These are phyloP conservation scores for Eleusine coracana DNA, from an alignment of 176 grass and related monocot species.

Conservation along the genomic window DNA sequence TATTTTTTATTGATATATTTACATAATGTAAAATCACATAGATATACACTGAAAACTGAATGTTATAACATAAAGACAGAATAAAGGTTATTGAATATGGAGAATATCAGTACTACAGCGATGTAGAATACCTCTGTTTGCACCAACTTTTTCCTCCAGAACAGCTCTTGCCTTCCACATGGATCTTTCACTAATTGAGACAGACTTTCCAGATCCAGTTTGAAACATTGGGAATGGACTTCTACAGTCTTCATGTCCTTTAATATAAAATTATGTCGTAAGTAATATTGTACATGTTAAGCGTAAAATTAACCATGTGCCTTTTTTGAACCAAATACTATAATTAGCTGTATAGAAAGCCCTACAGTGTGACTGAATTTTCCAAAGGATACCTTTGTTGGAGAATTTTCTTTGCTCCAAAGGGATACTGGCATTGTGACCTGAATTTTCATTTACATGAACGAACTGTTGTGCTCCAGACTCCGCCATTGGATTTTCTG, in stretches of 20 bases:
- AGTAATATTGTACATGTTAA: background rate
- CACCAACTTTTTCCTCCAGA: constrained; percentile 54
- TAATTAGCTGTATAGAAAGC: background rate
- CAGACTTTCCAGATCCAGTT: constrained; percentile 71
- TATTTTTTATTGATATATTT: background rate
- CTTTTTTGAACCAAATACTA: constrained; percentile 9
- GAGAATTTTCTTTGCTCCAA: constrained; percentile 44
- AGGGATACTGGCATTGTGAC: constrained; percentile 25
- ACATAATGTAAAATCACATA: constrained; percentile 4
- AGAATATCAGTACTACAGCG: constrained; percentile 15
- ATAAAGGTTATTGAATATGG: constrained; percentile 6
- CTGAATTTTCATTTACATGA: constrained; percentile 39
- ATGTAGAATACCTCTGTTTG: constrained; percentile 26
- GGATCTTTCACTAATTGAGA: constrained; percentile 55
- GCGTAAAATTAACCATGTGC: constrained; percentile 4
- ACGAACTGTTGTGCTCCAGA: constrained; percentile 24
- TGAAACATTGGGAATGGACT: constrained; percentile 56
- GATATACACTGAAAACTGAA: background rate
- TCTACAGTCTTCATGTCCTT: constrained; percentile 39
- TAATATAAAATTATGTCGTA: constrained; percentile 18
- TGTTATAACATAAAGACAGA: background rate
- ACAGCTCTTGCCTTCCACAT: constrained; percentile 59
- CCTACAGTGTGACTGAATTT: background rate
- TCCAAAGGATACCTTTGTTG: constrained; percentile 39
- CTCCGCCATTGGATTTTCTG: constrained; percentile 28